Evolutionary conservation across 345 rosid species (phyloP).

Genomic region (Pistacia integerrima): DNA sequence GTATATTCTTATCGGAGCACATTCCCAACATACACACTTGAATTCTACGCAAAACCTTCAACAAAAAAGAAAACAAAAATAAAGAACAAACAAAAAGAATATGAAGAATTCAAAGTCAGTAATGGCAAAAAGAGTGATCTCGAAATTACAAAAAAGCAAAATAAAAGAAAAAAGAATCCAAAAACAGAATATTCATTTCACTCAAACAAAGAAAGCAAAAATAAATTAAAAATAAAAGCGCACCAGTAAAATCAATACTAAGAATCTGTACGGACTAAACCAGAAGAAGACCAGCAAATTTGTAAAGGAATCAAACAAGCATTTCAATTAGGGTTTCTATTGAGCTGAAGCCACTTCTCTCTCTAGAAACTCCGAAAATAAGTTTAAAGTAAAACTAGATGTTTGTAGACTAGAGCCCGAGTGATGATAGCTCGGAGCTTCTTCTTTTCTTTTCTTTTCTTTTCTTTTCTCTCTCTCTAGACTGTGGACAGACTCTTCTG

Average conservation of each 20-base stretch:
- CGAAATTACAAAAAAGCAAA: conserved; percentile 5
- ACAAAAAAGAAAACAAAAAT: background rate
- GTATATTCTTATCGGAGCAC: conserved; percentile 14
- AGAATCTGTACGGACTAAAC: conserved; percentile 19
- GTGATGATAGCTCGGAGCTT: conserved; percentile 25
- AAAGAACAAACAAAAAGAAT: conserved; percentile 10
- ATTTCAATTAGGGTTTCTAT: conserved; percentile 4
- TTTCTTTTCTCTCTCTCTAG: background rate
- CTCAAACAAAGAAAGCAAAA: background rate
- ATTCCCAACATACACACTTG: conserved; percentile 26
- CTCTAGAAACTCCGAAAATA: background rate
- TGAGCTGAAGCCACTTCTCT: background rate
- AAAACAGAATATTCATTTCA: conserved; percentile 16
- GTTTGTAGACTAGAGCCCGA: conserved; percentile 14
- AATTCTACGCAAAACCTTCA: conserved; percentile 25
- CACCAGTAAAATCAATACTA: conserved; percentile 29
- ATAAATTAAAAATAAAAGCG: background rate
- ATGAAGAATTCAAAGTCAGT: conserved; percentile 17
- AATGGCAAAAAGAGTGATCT: conserved; percentile 20
- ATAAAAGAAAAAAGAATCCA: conserved; percentile 4
- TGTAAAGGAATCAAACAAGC: conserved; percentile 6
- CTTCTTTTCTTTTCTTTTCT: background rate
- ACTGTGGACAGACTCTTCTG: conserved; percentile 28
- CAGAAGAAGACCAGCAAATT: background rate
- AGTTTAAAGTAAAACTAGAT: background rate